Base-by-base conservation (phyloP, 169 alveolate genomes). In the Plasmodium reichenowi region DNA sequence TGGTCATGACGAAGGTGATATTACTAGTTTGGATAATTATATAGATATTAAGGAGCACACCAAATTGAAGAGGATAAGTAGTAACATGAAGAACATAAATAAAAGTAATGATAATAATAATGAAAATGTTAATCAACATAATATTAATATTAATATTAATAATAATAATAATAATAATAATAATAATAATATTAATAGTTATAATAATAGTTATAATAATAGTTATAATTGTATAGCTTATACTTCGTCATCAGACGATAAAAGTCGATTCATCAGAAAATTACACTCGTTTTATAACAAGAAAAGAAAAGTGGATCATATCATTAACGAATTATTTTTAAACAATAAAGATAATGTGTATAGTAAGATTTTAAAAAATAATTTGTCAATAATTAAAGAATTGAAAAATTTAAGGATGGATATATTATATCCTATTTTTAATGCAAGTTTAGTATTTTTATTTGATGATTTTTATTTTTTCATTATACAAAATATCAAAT, bases 391-490 rank as follows among this genome's bases (percentile, higher is more conserved):
- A 62, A 68, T 83, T 52, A 83, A 83, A 58, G 59, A 83, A 52
- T 72, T 83, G 12, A 63, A 17, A 54, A 68, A 83, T 47, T 17
- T 52, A 58, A 58, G 72, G 29, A 56, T 83, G 83, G 76, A 83
- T 13, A 54, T 83, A 24, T 47, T 83, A 2, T 83, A 83, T 83
- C 91, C 91, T 72, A 83, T 83, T 83, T 83, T 83, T 83, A 83
- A 83, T 63, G 83, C 91, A 20, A 83, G 91, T 26, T 48, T 83
- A 62, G 83, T 70, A 72, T 83, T 83, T 29, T 62, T 83, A 43
- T 83, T 83, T 83, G 91, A 83, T 38, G 91, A 83, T 29, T 83
- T 68, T 56, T 83, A 83, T 38, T 83, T 83, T 68, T 83, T 83
- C 62, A 83, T 83, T 62, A 83, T 83, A 67, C 91, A 83, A 20